Conservation (phyloP, 2,329 filamentous ascomycete genomes). For the Parafenestella ontariensis region DNA sequence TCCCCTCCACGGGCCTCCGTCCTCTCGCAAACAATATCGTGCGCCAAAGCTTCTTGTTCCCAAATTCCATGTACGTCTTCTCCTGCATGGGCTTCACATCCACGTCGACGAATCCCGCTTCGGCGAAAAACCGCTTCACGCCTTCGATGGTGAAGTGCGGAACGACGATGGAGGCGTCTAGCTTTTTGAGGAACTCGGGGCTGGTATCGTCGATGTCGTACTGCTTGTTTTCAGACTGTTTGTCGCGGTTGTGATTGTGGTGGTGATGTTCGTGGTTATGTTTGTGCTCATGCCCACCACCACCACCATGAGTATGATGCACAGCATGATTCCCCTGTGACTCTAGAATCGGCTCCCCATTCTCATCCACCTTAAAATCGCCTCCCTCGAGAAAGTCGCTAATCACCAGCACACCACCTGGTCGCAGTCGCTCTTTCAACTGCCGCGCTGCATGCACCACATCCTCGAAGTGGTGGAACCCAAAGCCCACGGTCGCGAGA, state of each 20-base stretch:
- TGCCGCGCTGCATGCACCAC: constrained; percentile 65
- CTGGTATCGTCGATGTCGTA: constrained; percentile 9
- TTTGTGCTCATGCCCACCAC: too few species aligned
- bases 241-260: constrained; percentile 11
- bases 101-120: constrained; percentile 67
- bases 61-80: constrained; percentile 56
- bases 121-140: constrained; percentile 67
- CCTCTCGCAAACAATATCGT: constrained; percentile 62
- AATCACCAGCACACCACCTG: constrained; percentile 71
- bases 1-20: constrained; percentile 46
- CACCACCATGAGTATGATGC: too few species aligned
- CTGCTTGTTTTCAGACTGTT: constrained; percentile 16
- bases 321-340: constrained; percentile 34
- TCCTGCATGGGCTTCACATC: constrained; percentile 62
- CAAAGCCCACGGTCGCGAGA: constrained; percentile 52
- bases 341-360: constrained; percentile 29
- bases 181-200: constrained; percentile 34
- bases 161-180: constrained; percentile 65
- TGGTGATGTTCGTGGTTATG: constrained; percentile 32
- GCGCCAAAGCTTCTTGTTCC: constrained; percentile 50
- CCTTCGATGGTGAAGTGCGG: constrained; percentile 69
- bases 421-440: constrained; percentile 67
- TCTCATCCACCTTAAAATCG: constrained; percentile 36
- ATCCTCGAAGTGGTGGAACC: constrained; percentile 63
- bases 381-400: constrained; percentile 70